phyloP scores from a whole-genome alignment of 129 eudicot species.

The Centrapalus pauciflorus region DNA sequence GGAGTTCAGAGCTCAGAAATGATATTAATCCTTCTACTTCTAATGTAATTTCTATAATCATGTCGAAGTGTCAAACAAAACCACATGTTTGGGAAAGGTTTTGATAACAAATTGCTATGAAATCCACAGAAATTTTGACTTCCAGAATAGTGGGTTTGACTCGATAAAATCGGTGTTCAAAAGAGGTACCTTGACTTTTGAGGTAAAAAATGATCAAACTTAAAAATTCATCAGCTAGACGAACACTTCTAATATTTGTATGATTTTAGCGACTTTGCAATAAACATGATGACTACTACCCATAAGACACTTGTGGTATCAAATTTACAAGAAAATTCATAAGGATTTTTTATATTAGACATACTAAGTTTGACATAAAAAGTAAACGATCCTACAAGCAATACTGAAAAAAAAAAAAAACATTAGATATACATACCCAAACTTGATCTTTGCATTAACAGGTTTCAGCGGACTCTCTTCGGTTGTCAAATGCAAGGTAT shows the following conservation, averaged over 20 bases:
- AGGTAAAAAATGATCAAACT: not conserved
- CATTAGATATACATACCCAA: constrained; percentile 56
- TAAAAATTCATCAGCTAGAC: not conserved
- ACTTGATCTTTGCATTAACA: constrained; percentile 57
- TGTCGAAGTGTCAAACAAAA: not conserved
- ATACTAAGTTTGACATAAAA: not conserved
- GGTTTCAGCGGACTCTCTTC: constrained; percentile 36
- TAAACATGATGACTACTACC: not conserved
- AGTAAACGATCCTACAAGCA: not conserved
- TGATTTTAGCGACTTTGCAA: not conserved
- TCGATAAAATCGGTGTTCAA: constrained; percentile 2
- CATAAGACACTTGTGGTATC: not conserved
- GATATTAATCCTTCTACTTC: not conserved
- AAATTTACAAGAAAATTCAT: not conserved
- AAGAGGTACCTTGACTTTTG: not conserved
- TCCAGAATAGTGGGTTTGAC: constrained; percentile 4
- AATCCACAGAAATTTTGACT: not conserved
- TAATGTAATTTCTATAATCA: not conserved
- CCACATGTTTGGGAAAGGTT: not conserved
- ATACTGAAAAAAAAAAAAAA: too few relatives aligned
- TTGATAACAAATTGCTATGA: not conserved
- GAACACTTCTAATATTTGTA: not conserved
- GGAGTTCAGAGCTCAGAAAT: not conserved
- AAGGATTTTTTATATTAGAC: not conserved
- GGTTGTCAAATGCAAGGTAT: constrained; percentile 61